A percentile compares a stretch with the other conserved stretches of the same genome.
Conservation (phyloP, 1,284 basidiomycete species). For the Ustilago sp. region DNA sequence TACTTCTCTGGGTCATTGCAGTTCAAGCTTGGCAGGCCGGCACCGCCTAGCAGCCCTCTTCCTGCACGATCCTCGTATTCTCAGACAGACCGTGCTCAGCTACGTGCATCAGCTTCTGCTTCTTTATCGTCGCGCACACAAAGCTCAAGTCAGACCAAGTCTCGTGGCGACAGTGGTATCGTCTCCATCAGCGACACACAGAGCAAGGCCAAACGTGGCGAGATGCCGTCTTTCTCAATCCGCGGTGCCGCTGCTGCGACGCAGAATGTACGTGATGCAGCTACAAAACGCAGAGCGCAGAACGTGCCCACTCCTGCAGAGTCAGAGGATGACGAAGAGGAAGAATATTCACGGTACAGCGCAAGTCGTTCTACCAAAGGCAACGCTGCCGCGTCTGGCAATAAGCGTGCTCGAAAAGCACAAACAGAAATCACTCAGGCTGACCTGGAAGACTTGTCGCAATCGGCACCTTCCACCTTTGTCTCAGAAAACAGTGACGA, state of each 20-base stretch:
- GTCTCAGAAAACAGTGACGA: slow-evolving; percentile 45
- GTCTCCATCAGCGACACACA: slow-evolving; percentile 34
- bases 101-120: slow-evolving; percentile 4
- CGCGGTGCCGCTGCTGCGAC: slow-evolving; percentile 32
- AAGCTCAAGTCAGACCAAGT: slow-evolving; percentile 9
- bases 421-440: slow-evolving; percentile 34
- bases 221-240: slow-evolving; percentile 31
- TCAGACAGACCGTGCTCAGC: slow-evolving; percentile 3
- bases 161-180: slow-evolving; percentile 24
- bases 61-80: slow-evolving; percentile 31
- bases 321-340: slow-evolving; percentile 9
- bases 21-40: slow-evolving; percentile 72
- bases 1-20: slow-evolving; percentile 78
- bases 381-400: slow-evolving; percentile 6
- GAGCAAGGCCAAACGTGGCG: slow-evolving; percentile 13
- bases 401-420: slow-evolving; percentile 19
- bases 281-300: slow-evolving; percentile 18
- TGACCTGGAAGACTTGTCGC: slow-evolving; percentile 47
- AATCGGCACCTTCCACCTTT: slow-evolving; percentile 45
- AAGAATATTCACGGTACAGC: slow-evolving; percentile 48
- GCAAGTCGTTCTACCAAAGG: slow-evolving; percentile 26
- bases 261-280: slow-evolving; percentile 2
- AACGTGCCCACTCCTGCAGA: background rate
- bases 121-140: slow-evolving; percentile 3
- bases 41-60: slow-evolving; percentile 45